Percentiles rank a stretch among this genome's conserved stretches.
Conservation (phyloP, 148 eudicot species). For the Mesembryanthemum crystallinum region DNA sequence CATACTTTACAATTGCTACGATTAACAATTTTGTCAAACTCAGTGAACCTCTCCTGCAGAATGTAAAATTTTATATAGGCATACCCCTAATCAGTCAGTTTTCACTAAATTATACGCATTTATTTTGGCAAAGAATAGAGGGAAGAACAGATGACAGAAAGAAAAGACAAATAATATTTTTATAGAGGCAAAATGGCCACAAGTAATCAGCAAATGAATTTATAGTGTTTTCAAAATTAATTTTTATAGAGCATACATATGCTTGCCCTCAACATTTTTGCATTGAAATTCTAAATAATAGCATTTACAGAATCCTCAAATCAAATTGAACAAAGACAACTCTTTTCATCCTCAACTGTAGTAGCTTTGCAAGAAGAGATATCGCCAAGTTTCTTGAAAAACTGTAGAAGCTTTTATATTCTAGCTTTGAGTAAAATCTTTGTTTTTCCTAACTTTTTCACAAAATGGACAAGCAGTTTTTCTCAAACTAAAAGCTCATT, state of each 20-base stretch:
- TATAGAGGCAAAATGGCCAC: neutral
- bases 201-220: neutral
- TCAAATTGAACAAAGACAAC: constrained; percentile 75
- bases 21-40: constrained; percentile 69
- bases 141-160: neutral
- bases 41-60: constrained; percentile 49
- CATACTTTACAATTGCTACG: constrained; percentile 57
- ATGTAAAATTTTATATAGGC: constrained; percentile 66
- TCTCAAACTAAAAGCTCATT: too few species aligned
- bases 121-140: neutral
- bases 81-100: constrained; percentile 50
- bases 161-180: neutral
- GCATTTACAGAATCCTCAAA: constrained; percentile 52
- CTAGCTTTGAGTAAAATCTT: too few species aligned
- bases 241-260: constrained; percentile 45
- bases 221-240: neutral
- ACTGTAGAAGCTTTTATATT: constrained; percentile 59
- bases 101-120: constrained; percentile 53
- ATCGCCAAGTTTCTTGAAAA: constrained; percentile 52
- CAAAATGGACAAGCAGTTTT: too few species aligned
- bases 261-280: constrained; percentile 47
- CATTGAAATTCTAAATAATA: constrained; percentile 63
- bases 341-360: constrained; percentile 59
- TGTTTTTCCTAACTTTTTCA: too few species aligned
- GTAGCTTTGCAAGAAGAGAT: constrained; percentile 68